Evolutionary conservation across 768 basidiomycete genomes (phyloP).

Genomic region (Tylopilus plumbeoviolaceoides): DNA sequence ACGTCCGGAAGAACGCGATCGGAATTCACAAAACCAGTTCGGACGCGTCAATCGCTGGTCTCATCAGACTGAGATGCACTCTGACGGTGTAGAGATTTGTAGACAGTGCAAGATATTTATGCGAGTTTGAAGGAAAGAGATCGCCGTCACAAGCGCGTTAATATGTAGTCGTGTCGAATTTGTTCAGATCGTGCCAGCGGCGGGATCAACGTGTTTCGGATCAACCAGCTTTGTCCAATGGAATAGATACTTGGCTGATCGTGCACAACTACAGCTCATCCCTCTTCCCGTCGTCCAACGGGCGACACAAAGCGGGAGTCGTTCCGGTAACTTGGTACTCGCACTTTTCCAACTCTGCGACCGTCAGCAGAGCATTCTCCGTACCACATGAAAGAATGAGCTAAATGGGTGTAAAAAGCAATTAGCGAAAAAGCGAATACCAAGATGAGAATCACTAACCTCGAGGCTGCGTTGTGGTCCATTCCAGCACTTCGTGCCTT

Average conservation of each 20-base stretch:
- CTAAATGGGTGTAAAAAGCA: conserved; percentile 33
- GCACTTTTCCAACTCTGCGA: conserved; percentile 93
- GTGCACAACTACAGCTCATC: conserved; percentile 25
- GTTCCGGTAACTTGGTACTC: conserved; percentile 88
- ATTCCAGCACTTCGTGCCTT: conserved; percentile 93
- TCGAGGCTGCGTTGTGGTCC: conserved; percentile 85
- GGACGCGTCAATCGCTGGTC: not conserved
- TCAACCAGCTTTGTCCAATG: not conserved
- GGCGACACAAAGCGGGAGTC: conserved; percentile 75
- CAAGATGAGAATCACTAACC: conserved; percentile 38
- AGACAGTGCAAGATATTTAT: not conserved
- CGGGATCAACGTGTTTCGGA: not conserved
- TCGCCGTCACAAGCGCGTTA: not conserved
- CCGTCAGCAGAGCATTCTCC: conserved; percentile 72
- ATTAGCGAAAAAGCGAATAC: conserved; percentile 2
- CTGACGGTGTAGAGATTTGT: not conserved
- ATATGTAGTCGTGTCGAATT: not conserved
- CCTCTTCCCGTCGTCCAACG: conserved; percentile 32
- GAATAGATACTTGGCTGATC: conserved; percentile 2
- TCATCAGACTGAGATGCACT: not conserved
- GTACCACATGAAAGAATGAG: conserved; percentile 81
- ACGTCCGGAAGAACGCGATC: not conserved
- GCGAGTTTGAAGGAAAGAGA: not conserved
- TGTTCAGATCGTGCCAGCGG: not conserved
- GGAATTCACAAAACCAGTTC: not conserved